phyloP scores from a whole-genome alignment of 2,329 filamentous ascomycete species.

The Fusarium graminum region DNA sequence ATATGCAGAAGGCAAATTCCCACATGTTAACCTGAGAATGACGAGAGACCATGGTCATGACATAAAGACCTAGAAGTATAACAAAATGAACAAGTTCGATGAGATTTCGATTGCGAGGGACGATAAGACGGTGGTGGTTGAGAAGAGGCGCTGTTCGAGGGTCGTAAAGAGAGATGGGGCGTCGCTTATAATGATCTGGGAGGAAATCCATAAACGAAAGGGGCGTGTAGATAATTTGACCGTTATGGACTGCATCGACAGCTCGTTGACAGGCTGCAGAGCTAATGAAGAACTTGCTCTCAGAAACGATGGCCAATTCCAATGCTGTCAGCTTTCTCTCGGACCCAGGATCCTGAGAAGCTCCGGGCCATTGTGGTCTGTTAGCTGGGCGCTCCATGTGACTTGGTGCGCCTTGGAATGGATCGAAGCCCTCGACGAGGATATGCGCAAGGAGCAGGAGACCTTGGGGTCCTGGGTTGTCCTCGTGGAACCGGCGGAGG shows the following conservation, averaged over 20 bases:
- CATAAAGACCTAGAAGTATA: conserved; percentile 72
- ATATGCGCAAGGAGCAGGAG: conserved; percentile 76
- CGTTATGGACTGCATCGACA: conserved; percentile 77
- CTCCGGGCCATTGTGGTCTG: conserved; percentile 56
- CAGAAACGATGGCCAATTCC: conserved; percentile 78
- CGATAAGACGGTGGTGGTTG: conserved; percentile 79
- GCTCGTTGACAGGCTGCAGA: conserved; percentile 77
- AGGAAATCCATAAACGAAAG: conserved; percentile 78
- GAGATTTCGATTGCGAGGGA: conserved; percentile 74
- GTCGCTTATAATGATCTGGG: conserved; percentile 79
- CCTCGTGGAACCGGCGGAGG: conserved; percentile 76
- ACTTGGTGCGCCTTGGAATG: conserved; percentile 75
- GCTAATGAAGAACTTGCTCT: conserved; percentile 76
- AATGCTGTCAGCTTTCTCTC: conserved; percentile 74
- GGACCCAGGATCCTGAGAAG: conserved; percentile 54
- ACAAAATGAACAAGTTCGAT: conserved; percentile 76
- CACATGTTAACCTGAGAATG: conserved; percentile 62
- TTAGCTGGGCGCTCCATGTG: conserved; percentile 66
- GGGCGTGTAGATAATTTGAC: conserved; percentile 77
- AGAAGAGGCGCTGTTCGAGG: conserved; percentile 73
- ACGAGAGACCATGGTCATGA: conserved; percentile 73
- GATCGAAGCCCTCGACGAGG: conserved; percentile 77
- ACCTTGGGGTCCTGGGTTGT: conserved; percentile 71
- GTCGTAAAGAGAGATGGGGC: conserved; percentile 77
- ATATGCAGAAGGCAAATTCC: conserved; percentile 73